Conservation (phyloP, 495 filamentous ascomycete genomes). For the Xylaria castorea region DNA sequence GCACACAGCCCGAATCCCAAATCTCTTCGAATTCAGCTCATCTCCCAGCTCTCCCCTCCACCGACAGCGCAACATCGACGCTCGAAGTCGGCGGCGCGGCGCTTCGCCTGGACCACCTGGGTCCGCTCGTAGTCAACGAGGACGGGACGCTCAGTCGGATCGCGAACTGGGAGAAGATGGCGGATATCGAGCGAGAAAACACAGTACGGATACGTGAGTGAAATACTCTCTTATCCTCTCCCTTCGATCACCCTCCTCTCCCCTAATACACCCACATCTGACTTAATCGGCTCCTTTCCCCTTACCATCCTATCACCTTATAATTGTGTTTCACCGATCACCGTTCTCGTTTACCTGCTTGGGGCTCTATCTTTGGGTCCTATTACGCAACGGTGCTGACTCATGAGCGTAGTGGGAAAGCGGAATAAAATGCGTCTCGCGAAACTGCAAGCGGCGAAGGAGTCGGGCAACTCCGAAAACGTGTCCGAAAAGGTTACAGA, state of each 20-base stretch:
- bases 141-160: constrained; percentile 71
- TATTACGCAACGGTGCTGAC: constrained; percentile 1
- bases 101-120: constrained; percentile 64
- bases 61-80: constrained; percentile 23
- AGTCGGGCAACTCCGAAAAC: constrained; percentile 17
- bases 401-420: constrained; percentile 53
- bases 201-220: constrained; percentile 58
- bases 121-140: constrained; percentile 71
- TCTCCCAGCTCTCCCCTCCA: constrained; percentile 37
- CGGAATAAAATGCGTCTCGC: constrained; percentile 67
- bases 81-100: constrained; percentile 59
- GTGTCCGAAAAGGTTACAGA: neutral
- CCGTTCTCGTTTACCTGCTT: neutral
- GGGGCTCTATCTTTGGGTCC: neutral
- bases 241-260: neutral
- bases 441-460: constrained; percentile 53
- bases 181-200: constrained; percentile 65
- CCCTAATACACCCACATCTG: neutral
- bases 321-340: neutral
- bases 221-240: neutral
- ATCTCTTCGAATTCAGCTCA: neutral
- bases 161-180: constrained; percentile 72
- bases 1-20: constrained; percentile 14
- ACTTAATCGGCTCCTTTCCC: no score
- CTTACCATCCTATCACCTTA: neutral